phyloP scores from a whole-genome alignment of 1,139 yeast genomes.

The Lodderomyces metapsilosis region DNA sequence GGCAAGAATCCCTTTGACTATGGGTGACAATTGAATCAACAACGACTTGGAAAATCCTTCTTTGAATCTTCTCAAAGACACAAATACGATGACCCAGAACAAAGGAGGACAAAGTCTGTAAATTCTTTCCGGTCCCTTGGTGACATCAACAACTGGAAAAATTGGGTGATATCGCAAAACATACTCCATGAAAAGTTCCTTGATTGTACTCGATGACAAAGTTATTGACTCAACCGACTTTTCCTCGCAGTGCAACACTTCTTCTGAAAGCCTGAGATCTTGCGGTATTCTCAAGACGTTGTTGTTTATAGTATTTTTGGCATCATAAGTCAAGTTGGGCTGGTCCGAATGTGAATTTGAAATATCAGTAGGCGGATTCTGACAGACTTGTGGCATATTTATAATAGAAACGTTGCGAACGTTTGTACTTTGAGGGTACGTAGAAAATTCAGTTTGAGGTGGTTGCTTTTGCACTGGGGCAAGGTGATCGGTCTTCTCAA shows the following conservation, averaged over 20 bases:
- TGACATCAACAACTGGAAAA: constrained; percentile 81
- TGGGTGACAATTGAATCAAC: constrained; percentile 58
- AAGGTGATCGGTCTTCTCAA: neutral
- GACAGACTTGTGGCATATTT: neutral
- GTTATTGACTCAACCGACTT: constrained; percentile 68
- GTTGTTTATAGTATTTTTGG: neutral
- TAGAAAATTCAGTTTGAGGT: neutral
- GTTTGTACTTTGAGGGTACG: neutral
- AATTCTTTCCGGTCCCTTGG: constrained; percentile 77
- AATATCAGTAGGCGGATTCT: neutral
- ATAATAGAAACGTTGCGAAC: neutral
- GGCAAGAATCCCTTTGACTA: constrained; percentile 73
- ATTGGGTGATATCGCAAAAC: constrained; percentile 76
- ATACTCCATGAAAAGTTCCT: constrained; percentile 67
- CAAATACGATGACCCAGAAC: constrained; percentile 91
- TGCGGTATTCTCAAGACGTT: neutral
- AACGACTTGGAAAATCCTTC: constrained; percentile 37
- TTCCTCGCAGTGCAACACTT: constrained; percentile 52
- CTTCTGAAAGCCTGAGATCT: constrained; percentile 30
- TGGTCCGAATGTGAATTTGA: neutral
- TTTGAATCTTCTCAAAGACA: constrained; percentile 64
- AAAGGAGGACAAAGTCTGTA: constrained; percentile 80
- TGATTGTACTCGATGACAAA: constrained; percentile 59
- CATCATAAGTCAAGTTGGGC: neutral
- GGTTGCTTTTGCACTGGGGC: neutral